Percentiles rank a stretch among this genome's conserved stretches.
Evolutionary conservation across 176 grass and related monocot genomes (phyloP).

Genomic region (Carex kokanica): DNA sequence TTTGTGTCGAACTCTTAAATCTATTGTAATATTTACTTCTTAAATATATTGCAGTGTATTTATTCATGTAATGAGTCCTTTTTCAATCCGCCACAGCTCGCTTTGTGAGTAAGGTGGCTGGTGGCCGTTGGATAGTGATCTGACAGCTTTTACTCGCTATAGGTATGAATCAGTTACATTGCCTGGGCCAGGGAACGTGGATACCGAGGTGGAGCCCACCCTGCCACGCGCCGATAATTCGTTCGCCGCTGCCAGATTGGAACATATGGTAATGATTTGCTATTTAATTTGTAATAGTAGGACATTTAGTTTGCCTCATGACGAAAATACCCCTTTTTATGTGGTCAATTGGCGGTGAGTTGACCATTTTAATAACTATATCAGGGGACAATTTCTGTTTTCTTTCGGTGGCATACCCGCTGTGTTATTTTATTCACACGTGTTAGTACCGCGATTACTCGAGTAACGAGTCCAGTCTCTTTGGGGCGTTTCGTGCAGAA

Average conservation of each 20-base stretch:
- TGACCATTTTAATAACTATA: not conserved
- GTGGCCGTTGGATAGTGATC: conserved; percentile 12
- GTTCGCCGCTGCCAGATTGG: conserved; percentile 35
- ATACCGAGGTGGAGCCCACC: conserved; percentile 61
- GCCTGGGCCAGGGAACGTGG: conserved; percentile 34
- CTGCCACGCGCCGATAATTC: conserved; percentile 42
- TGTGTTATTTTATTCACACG: not conserved
- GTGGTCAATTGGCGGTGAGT: not conserved
- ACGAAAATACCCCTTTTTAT: conserved; percentile 8
- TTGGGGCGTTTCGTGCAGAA: not conserved
- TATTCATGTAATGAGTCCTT: not conserved
- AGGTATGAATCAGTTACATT: conserved; percentile 91
- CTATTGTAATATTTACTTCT: not conserved
- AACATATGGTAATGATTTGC: conserved; percentile 57
- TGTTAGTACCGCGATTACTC: not conserved
- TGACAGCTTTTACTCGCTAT: conserved; percentile 23
- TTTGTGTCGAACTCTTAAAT: not conserved
- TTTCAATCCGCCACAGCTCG: not conserved
- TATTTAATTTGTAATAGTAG: not conserved
- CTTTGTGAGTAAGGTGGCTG: not conserved
- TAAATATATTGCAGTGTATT: not conserved
- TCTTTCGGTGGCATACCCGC: no score
- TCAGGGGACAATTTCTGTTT: not conserved
- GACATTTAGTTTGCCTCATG: not conserved
- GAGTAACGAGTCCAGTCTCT: not conserved